Conservation (phyloP, 129 eudicot species). For the Calendula officinalis region DNA sequence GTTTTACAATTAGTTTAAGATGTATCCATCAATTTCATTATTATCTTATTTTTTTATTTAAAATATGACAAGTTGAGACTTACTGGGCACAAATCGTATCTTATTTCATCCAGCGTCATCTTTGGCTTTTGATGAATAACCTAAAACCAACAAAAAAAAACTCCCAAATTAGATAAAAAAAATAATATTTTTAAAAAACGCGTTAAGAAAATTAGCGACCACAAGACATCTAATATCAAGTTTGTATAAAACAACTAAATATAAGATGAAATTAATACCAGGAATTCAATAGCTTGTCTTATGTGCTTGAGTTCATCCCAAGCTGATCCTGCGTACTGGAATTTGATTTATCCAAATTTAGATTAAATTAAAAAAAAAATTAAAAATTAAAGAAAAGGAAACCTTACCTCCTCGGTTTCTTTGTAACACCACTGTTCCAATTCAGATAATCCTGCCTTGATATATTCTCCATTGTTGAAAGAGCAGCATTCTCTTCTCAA, state of each 20-base stretch:
- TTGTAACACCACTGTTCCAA: slow-evolving; percentile 84
- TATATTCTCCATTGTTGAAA: slow-evolving; percentile 82
- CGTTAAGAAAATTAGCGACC: too few relatives aligned
- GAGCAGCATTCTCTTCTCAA: slow-evolving; percentile 95
- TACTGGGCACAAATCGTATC: slow-evolving; percentile 91
- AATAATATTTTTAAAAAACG: too few relatives aligned
- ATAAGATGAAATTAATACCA: slow-evolving; percentile 52
- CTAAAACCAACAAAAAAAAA: slow-evolving; percentile 39
- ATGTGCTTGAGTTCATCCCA: slow-evolving; percentile 99
- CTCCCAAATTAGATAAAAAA: too few relatives aligned
- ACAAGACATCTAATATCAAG: too few relatives aligned
- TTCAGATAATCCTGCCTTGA: slow-evolving; percentile 82
- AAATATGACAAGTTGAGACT: slow-evolving; percentile 19
- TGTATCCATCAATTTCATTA: too few relatives aligned
- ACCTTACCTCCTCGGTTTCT: slow-evolving; percentile 65
- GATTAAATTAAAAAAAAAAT: too few relatives aligned
- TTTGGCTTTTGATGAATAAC: slow-evolving; percentile 88
- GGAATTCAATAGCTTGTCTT: slow-evolving; percentile 94
- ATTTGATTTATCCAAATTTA: slow-evolving; percentile 22
- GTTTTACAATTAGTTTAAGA: not conserved
- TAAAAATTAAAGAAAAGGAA: not conserved
- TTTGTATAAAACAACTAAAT: slow-evolving; percentile 3
- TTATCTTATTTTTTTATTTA: not conserved
- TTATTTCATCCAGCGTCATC: slow-evolving; percentile 78
- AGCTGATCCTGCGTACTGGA: slow-evolving; percentile 84